Conservation (phyloP, 2,329 filamentous ascomycete species). For the Grosmannia serpens region DNA sequence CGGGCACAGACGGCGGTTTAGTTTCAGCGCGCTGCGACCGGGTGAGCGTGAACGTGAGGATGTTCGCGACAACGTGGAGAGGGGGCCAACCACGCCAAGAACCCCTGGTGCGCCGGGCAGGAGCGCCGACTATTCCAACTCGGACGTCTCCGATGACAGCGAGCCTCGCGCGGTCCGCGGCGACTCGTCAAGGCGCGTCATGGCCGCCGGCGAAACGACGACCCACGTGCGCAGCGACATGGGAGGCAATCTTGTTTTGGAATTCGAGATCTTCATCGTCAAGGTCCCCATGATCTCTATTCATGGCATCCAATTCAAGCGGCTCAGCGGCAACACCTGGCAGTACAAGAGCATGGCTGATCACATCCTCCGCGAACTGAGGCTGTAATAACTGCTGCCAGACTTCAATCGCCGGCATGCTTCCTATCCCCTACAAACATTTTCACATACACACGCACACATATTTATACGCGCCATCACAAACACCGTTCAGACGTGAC, state of each 20-base stretch:
- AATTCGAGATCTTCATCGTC: conserved; percentile 95
- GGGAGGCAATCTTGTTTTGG: conserved; percentile 69
- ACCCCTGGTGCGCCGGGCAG: conserved; percentile 30
- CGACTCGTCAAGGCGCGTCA: conserved; percentile 25
- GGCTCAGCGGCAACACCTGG: conserved; percentile 90
- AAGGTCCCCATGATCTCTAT: conserved; percentile 89
- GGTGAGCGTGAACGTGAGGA: conserved; percentile 55
- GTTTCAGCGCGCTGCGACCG: conserved; percentile 57
- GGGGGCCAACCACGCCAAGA: conserved; percentile 35
- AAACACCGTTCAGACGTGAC: too few species aligned
- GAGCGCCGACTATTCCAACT: conserved; percentile 64
- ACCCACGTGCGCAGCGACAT: conserved; percentile 87
- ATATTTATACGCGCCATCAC: not conserved
- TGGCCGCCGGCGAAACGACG: conserved; percentile 68
- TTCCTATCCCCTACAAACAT: too few species aligned
- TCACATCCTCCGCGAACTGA: conserved; percentile 78
- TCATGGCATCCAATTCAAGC: conserved; percentile 97
- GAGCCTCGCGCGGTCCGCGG: conserved; percentile 41
- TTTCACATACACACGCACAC: not conserved
- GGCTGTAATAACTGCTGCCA: conserved; percentile 42
- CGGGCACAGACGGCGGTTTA: conserved; percentile 65
- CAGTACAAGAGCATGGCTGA: conserved; percentile 98
- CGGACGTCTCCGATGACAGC: conserved; percentile 75
- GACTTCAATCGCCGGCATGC: too few species aligned
- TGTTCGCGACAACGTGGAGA: conserved; percentile 45